These are phyloP conservation scores for Xylaria sp. DNA, from an alignment of 2,329 filamentous ascomycete species.

Conservation along the genomic window DNA sequence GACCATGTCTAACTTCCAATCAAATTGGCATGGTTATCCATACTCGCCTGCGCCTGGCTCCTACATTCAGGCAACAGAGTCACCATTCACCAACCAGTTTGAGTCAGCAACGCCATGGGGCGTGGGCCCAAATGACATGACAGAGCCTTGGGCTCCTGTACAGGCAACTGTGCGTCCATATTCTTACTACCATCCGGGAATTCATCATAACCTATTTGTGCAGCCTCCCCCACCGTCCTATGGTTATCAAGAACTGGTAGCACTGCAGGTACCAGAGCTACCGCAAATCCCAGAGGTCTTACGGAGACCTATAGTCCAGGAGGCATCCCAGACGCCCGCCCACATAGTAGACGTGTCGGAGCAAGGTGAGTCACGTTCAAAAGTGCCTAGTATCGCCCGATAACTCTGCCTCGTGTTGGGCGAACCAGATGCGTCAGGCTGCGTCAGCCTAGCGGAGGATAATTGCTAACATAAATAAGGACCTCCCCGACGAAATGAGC, in stretches of 20 bases:
- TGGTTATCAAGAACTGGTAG: not conserved
- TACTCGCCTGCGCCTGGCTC: not conserved
- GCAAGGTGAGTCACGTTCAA: slow-evolving; percentile 22
- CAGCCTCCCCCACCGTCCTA: not conserved
- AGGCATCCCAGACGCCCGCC: not conserved
- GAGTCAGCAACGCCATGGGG: not conserved
- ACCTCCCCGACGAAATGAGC: not conserved
- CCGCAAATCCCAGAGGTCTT: no score
- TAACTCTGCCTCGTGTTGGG: slow-evolving; percentile 16
- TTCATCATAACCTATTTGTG: not conserved
- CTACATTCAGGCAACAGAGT: slow-evolving; percentile 2
- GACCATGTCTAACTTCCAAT: slow-evolving; percentile 1
- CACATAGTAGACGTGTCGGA: not conserved
- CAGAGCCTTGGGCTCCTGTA: not conserved
- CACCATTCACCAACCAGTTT: not conserved
- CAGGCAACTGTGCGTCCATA: not conserved
- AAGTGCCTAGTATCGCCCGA: slow-evolving; percentile 7
- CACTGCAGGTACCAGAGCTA: no score
- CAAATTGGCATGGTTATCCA: not conserved
- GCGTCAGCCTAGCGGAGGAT: not conserved
- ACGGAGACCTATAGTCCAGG: no score
- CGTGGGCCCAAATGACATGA: not conserved
- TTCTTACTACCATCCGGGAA: not conserved
- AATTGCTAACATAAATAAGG: slow-evolving; percentile 17
- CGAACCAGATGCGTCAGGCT: slow-evolving; percentile 6